phyloP scores from a whole-genome alignment of 2,329 filamentous ascomycete species.

The Myriosclerotinia curreyana region DNA sequence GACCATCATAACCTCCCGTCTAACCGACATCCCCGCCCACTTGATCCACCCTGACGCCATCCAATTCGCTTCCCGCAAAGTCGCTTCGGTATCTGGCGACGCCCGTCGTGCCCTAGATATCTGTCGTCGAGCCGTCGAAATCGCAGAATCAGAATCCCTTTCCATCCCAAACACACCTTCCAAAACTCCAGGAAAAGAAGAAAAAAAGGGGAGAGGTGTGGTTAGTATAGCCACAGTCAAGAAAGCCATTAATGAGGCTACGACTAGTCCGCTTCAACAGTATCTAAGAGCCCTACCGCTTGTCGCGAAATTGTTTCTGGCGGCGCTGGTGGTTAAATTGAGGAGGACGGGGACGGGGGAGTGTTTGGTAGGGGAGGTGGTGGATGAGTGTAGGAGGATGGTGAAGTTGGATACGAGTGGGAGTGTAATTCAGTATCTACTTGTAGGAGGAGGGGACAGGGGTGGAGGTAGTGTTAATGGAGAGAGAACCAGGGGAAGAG shows the following conservation, averaged over 20 bases:
- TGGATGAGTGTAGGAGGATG: constrained; percentile 78
- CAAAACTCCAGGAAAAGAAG: constrained; percentile 47
- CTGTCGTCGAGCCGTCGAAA: constrained; percentile 88
- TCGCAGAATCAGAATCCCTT: constrained; percentile 72
- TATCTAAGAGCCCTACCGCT: constrained; percentile 80
- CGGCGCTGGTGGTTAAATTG: constrained; percentile 74
- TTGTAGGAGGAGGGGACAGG: constrained; percentile 11
- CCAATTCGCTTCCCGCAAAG: constrained; percentile 94
- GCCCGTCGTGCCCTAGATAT: constrained; percentile 91
- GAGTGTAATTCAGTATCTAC: constrained; percentile 59
- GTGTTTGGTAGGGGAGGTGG: constrained; percentile 81
- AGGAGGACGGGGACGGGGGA: constrained; percentile 83
- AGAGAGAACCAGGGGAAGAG: neutral
- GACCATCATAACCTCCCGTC: constrained; percentile 92
- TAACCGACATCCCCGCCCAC: constrained; percentile 81
- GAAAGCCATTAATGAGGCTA: constrained; percentile 91
- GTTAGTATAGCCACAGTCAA: constrained; percentile 95
- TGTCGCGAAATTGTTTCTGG: constrained; percentile 78
- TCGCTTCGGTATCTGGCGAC: constrained; percentile 93
- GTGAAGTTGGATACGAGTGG: constrained; percentile 57
- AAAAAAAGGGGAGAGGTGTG: constrained; percentile 43
- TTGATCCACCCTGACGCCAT: constrained; percentile 92
- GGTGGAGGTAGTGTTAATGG: neutral
- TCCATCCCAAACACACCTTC: constrained; percentile 57
- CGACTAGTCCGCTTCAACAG: constrained; percentile 86